Evolutionary conservation across 225 moss, liverwort and hornwort species (phyloP).

Genomic region (Physcomitrium patens): DNA sequence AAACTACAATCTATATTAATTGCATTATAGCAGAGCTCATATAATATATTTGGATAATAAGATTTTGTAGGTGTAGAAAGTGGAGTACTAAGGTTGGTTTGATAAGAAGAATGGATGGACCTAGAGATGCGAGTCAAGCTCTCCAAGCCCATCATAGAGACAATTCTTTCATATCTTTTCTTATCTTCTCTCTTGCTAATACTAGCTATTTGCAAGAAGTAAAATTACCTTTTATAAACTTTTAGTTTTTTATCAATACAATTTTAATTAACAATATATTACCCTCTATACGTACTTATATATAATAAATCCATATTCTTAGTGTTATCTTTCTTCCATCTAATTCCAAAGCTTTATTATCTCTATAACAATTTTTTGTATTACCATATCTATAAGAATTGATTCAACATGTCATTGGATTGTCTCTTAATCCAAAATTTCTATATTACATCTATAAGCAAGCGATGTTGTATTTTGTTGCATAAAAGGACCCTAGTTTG

Average conservation of each 20-base stretch:
- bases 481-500: constrained; percentile 27
- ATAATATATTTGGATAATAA: no score
- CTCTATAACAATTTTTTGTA: constrained; percentile 53
- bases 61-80: no score
- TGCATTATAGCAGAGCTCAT: no score
- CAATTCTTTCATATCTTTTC: constrained; percentile 41
- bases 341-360: constrained; percentile 54
- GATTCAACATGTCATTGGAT: constrained; percentile 62
- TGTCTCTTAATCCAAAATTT: constrained; percentile 47
- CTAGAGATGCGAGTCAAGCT: constrained; percentile 44
- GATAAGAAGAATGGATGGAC: constrained; percentile 60
- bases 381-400: constrained; percentile 56
- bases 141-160: constrained; percentile 47
- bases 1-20: no score
- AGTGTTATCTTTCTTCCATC: constrained; percentile 50
- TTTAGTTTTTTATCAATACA: constrained; percentile 38
- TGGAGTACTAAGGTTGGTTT: no score
- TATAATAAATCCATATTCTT: constrained; percentile 52
- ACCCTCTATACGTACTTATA: constrained; percentile 56
- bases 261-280: constrained; percentile 42
- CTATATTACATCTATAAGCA: constrained; percentile 54
- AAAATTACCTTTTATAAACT: constrained; percentile 47
- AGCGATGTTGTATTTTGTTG: constrained; percentile 57
- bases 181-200: constrained; percentile 50
- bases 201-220: constrained; percentile 48